Conservation (phyloP, 2,329 filamentous ascomycete genomes). For the Celoporthe dispersa region DNA sequence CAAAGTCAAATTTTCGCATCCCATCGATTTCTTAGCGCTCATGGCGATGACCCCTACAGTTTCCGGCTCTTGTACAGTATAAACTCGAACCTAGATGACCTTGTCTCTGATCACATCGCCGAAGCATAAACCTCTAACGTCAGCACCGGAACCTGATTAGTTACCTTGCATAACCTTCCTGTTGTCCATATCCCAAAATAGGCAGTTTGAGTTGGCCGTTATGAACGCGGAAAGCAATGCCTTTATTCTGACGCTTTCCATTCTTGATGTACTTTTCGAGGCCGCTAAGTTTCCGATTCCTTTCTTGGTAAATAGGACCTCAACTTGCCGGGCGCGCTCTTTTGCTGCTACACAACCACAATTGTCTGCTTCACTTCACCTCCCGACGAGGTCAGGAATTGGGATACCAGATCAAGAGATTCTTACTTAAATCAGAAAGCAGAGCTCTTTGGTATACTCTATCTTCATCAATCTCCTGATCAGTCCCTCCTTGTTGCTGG, state of each 20-base stretch:
- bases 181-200: neutral
- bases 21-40: no score
- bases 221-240: neutral
- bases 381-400: neutral
- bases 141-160: neutral
- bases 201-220: neutral
- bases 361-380: neutral
- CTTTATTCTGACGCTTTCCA: neutral
- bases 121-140: neutral
- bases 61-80: conserved; percentile 3
- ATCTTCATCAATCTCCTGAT: neutral
- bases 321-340: neutral
- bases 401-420: neutral
- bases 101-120: neutral
- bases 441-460: neutral
- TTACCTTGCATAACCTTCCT: neutral
- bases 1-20: no score
- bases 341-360: neutral
- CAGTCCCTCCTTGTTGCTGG: neutral
- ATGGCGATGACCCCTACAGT: neutral
- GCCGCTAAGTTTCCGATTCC: neutral
- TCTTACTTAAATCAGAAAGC: neutral
- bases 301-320: neutral
- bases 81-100: neutral
- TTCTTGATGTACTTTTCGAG: neutral